phyloP scores from a whole-genome alignment of 495 filamentous ascomycete genomes.

The Aspergillus ellipticus region DNA sequence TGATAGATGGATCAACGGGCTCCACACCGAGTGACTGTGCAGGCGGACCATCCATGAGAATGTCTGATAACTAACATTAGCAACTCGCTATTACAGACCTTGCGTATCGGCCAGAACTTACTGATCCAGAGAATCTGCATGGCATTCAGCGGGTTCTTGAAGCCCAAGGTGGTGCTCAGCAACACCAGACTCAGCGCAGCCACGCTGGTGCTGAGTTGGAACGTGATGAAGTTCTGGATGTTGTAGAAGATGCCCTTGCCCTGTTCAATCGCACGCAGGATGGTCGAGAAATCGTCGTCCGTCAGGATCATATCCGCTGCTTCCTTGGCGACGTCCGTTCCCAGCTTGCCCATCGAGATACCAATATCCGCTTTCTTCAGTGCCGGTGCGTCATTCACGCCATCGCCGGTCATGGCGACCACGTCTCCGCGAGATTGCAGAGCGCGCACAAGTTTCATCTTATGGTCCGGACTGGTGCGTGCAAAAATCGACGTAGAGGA shows the following conservation, averaged over 20 bases:
- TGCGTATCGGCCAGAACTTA: conserved; percentile 44
- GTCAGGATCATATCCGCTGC: conserved; percentile 99
- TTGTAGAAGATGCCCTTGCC: conserved; percentile 99
- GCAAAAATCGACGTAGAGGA: conserved; percentile 89
- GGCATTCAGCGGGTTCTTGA: conserved; percentile 91
- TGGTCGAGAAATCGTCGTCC: conserved; percentile 97
- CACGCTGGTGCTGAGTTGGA: conserved; percentile 95
- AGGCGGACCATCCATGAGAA: conserved; percentile 98
- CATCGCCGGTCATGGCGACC: conserved; percentile 98
- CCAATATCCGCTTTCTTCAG: conserved; percentile 98
- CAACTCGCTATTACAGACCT: background rate
- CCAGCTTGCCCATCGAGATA: conserved; percentile 91
- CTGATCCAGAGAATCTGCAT: conserved; percentile 99
- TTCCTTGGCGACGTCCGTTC: conserved; percentile 97
- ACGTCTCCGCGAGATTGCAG: conserved; percentile 93
- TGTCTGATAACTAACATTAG: conserved; percentile 59
- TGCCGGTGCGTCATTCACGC: conserved; percentile 95
- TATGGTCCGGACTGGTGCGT: conserved; percentile 93
- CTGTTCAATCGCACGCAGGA: conserved; percentile 93
- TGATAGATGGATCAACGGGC: conserved; percentile 89
- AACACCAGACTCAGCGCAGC: conserved; percentile 89
- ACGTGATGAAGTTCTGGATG: conserved; percentile 98
- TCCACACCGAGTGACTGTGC: conserved; percentile 97
- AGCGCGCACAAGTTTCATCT: conserved; percentile 91
- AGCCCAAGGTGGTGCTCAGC: conserved; percentile 84